Base-by-base conservation (phyloP, 805 yeast species). In the Saccharomycopsis malanga region DNA sequence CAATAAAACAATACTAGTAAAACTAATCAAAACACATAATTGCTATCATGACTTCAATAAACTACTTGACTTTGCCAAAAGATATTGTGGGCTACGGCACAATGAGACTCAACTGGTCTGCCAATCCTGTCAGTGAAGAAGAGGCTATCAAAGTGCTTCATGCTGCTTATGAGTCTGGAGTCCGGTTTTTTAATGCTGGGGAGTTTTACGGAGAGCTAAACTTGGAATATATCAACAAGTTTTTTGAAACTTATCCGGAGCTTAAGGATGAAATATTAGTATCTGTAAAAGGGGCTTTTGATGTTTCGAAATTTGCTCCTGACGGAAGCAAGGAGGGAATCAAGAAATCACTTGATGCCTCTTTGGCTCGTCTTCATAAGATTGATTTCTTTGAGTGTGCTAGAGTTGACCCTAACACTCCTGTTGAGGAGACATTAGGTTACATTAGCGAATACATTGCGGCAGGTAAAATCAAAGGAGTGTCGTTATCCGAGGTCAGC, bases 81-180 rank as follows among this genome's bases (percentile, higher is more conserved):
- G 44, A 36, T 21, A 36, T 42, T 18, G 21, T 45, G 46, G 95
- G 95, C 38, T 78, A 74, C 55, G 96, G 96, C 39, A 71, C 87
- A 53, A 86, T 88, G 96, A 76, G 83, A 47, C 70, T 85, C 61
- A 84, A 95, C 1, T 78, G 85, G 86, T 70, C 72, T 34, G 74
- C 81, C 0, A 60, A 57, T 0, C 87, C 86, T 29, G 62, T 73
- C 29, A 72, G 82, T 5, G 61, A 70, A 44, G 77, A 72, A 17
- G 67, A 70, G 45, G 79, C 84, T 2, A 68, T 78, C 50, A 74
- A 65, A 9, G 64, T 76, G 2, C 67, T 87, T 60, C 70, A 76
- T 48, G 65, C 68, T 30, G 81, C 83, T 23, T 59, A 63, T 35
- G 46, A 57, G 52, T 70, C 63, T 57, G 61, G 50, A 70, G 79